Base-by-base conservation (phyloP, 2,329 filamentous ascomycete genomes). In the Coniochaeta prunicola region DNA sequence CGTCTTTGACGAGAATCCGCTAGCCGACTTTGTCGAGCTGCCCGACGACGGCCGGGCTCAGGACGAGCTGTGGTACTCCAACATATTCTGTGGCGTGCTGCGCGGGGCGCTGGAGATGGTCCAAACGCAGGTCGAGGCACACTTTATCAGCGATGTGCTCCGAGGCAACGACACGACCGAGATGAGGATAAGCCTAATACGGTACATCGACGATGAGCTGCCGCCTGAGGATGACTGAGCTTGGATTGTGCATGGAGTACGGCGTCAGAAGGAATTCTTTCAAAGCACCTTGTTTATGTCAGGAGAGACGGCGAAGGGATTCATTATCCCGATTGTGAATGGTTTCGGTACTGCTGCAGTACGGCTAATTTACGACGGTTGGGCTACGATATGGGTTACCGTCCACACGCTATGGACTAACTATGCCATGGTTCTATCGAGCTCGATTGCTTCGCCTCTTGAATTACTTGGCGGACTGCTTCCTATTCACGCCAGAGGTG, bases 11-110 rank as follows among this genome's bases (percentile, higher is more conserved):
- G 94, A 99, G 73, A 99, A 97, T 69, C 94, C 94, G 0, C 78
- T 99, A 60, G 92, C 92, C 57, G 94, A 99, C 75, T 99, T 97
- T 75, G 94, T 99, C 55, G 94, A 99, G 74, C 78, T 99, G 48
- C 94, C 94, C 0, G 94, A 99, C 70, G 94, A 99, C 74, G 94
- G 92, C 57, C 84, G 92, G 63, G 91, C 94, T 3, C 94, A 99
- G 74, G 92, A 97, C 69, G 93, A 97, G 76, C 79, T 99, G 40
- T 99, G 94, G 94, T 99, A 96, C 74, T 97, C 92, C 5, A 99
- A 97, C 74, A 96, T 99, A 59, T 82, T 97, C 48, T 97, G 94
- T 67, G 94, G 94, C 48, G 90, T 99, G 48, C 77, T 99, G 61
- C 82, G 94, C 65, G 94, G 94, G 15, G 88, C 93, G 1, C 74